These are phyloP conservation scores for Houttuynia cordata DNA, from an alignment of 164 flowering plant genomes.

Conservation along the genomic window DNA sequence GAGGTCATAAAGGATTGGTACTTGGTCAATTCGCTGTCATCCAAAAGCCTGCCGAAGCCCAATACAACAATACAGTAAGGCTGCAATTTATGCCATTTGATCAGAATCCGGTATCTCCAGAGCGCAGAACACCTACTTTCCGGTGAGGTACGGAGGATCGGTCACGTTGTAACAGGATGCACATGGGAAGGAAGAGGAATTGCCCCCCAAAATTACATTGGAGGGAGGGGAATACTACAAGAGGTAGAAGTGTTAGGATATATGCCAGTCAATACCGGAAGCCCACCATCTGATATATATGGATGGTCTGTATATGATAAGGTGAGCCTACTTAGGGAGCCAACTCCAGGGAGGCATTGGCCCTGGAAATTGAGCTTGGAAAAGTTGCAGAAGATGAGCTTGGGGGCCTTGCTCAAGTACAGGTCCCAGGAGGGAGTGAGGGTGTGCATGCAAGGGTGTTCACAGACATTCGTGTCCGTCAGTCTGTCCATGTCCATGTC, in stretches of 20 bases:
- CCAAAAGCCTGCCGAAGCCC: conserved; percentile 39
- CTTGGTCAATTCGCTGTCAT: conserved; percentile 16
- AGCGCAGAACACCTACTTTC: conserved; percentile 50
- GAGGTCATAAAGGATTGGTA: conserved; percentile 39
- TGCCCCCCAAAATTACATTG: conserved; percentile 37
- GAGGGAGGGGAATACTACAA: conserved; percentile 31
- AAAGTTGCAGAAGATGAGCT: conserved; percentile 49
- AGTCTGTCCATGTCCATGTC: too few relatives aligned
- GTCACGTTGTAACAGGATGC: conserved; percentile 75
- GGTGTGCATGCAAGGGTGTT: too few relatives aligned
- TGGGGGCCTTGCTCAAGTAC: conserved; percentile 91
- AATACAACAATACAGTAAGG: conserved; percentile 27
- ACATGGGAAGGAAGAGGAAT: conserved; percentile 28
- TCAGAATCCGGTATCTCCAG: conserved; percentile 31
- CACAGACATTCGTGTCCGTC: too few relatives aligned
- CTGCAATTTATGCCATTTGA: conserved; percentile 41
- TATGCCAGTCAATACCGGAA: conserved; percentile 75
- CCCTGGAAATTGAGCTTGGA: conserved; percentile 17
- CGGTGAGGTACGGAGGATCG: conserved; percentile 38
- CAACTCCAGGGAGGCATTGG: conserved; percentile 36
- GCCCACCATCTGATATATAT: conserved; percentile 90
- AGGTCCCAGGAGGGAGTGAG: conserved; percentile 91
- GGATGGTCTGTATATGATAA: conserved; percentile 89
- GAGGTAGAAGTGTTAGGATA: conserved; percentile 68
- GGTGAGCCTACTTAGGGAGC: conserved; percentile 72